phyloP scores from a whole-genome alignment of 176 grass and related monocot species.

The Aegilops tauschii region DNA sequence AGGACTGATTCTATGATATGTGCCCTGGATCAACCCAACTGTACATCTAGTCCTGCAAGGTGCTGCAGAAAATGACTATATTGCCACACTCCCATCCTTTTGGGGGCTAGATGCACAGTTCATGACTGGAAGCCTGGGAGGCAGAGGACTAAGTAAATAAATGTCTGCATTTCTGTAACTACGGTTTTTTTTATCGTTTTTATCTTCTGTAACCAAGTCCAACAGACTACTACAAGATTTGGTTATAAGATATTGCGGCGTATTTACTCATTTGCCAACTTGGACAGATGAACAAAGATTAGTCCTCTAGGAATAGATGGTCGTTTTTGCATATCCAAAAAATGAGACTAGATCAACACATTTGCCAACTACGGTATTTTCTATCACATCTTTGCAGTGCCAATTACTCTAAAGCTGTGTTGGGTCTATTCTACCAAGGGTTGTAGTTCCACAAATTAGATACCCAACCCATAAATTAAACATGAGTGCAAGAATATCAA shows the following conservation, averaged over 20 bases:
- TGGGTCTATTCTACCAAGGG: constrained; percentile 2
- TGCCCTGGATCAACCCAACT: not conserved
- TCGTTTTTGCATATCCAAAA: not conserved
- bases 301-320: not conserved
- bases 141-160: constrained; percentile 11
- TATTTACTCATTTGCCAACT: not conserved
- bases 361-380: not conserved
- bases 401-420: not conserved
- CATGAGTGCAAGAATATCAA: not conserved
- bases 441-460: constrained; percentile 14
- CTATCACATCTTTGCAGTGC: constrained; percentile 13
- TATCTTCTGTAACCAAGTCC: not conserved
- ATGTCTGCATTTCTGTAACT: not conserved
- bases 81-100: not conserved
- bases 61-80: not conserved
- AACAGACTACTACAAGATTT: not conserved
- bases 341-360: not conserved
- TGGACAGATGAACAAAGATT: not conserved
- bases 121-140: not conserved
- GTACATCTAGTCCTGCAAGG: not conserved
- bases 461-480: constrained; percentile 23
- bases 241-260: not conserved
- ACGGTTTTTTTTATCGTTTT: not conserved
- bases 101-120: not conserved
- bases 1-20: not conserved